These are phyloP conservation scores for Urochloa ruziziensis DNA, from an alignment of 176 grass and related monocot species.

Conservation along the genomic window DNA sequence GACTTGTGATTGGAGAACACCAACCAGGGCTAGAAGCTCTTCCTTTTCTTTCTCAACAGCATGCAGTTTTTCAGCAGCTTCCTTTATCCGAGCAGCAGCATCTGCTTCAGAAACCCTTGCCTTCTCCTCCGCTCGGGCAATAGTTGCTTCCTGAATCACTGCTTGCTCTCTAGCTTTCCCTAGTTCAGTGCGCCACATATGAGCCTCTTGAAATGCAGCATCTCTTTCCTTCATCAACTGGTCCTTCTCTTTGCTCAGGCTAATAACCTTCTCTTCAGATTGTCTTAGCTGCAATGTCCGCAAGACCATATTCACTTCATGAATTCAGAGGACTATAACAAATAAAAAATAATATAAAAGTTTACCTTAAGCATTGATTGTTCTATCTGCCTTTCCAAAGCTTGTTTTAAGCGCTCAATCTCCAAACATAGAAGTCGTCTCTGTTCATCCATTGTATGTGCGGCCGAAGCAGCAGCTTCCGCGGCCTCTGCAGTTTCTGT, in stretches of 20 bases:
- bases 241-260: slow-evolving; percentile 72
- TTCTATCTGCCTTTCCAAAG: slow-evolving; percentile 66
- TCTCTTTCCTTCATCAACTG: slow-evolving; percentile 84
- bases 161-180: slow-evolving; percentile 92
- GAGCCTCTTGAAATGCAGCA: slow-evolving; percentile 73
- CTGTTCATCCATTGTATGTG: slow-evolving; percentile 78
- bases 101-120: slow-evolving; percentile 65
- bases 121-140: slow-evolving; percentile 80
- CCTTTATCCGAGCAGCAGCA: slow-evolving; percentile 60
- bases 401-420: slow-evolving; percentile 65
- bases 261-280: slow-evolving; percentile 77
- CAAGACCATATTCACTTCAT: slow-evolving; percentile 15
- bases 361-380: slow-evolving; percentile 68
- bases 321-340: neutral
- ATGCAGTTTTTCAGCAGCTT: slow-evolving; percentile 62
- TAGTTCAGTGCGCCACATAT: slow-evolving; percentile 91
- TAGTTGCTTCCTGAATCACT: slow-evolving; percentile 84
- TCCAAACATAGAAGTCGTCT: slow-evolving; percentile 60
- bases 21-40: slow-evolving; percentile 69
- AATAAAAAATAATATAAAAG: neutral
- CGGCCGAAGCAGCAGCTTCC: slow-evolving; percentile 79
- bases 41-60: slow-evolving; percentile 67
- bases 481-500: slow-evolving; percentile 88
- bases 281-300: slow-evolving; percentile 58
- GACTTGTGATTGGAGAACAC: slow-evolving; percentile 78